phyloP scores from a whole-genome alignment of 2,329 filamentous ascomycete species.

The Fonsecaea pugnacius region DNA sequence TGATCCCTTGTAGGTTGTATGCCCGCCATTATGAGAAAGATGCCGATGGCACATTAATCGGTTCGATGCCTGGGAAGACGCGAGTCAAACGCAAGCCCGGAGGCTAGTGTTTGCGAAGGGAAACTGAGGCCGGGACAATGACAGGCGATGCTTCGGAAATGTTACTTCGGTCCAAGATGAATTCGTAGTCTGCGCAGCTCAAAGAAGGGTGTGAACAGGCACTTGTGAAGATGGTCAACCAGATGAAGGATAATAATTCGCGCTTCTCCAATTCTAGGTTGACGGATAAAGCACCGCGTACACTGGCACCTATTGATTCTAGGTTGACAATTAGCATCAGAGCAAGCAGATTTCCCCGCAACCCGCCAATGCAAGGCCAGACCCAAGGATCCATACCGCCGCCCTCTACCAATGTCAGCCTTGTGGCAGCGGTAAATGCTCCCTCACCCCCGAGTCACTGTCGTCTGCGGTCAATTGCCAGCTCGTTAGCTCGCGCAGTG shows the following conservation, averaged over 20 bases:
- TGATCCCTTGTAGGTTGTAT: constrained; percentile 25
- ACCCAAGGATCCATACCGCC: too few relatives aligned
- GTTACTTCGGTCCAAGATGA: not conserved
- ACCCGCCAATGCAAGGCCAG: constrained; percentile 1
- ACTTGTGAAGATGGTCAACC: not conserved
- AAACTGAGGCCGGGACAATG: not conserved
- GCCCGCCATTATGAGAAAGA: constrained; percentile 23
- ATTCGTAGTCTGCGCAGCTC: not conserved
- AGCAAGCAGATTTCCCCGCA: not conserved
- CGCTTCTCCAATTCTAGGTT: not conserved
- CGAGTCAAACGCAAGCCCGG: not conserved
- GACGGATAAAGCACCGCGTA: not conserved
- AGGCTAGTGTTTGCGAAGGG: not conserved
- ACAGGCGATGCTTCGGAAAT: not conserved
- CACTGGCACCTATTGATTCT: not conserved
- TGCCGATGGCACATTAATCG: not conserved
- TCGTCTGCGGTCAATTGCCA: too few relatives aligned
- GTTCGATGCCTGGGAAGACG: not conserved
- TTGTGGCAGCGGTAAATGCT: too few relatives aligned
- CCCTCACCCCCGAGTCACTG: too few relatives aligned
- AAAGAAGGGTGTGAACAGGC: not conserved
- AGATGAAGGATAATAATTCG: not conserved
- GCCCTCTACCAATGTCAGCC: too few relatives aligned
- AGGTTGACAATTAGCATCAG: not conserved
- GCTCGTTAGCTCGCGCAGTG: too few relatives aligned